These are phyloP conservation scores for Linnemannia hyalina DNA, from an alignment of 192 early-diverging fungal genomes.

Conservation along the genomic window DNA sequence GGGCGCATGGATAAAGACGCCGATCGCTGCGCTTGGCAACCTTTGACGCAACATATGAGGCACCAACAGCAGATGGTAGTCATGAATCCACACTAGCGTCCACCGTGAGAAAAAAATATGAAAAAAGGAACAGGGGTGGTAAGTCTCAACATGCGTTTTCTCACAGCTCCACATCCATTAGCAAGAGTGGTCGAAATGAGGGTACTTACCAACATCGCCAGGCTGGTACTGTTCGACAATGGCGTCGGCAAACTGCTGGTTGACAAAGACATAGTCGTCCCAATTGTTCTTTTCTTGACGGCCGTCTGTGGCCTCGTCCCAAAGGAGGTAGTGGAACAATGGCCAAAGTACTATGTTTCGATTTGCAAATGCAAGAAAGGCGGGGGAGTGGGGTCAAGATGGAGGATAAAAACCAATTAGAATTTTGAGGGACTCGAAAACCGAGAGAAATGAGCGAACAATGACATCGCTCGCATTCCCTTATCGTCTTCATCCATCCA, in stretches of 20 bases:
- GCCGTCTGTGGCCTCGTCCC: conserved; percentile 80
- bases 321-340: conserved; percentile 94
- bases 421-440: not conserved
- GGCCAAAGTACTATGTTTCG: conserved; percentile 89
- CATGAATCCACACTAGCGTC: conserved; percentile 92
- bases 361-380: not conserved
- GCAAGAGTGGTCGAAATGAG: not conserved
- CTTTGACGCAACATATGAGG: conserved; percentile 87
- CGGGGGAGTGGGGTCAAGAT: not conserved
- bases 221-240: conserved; percentile 78
- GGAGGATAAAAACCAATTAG: conserved; percentile 5
- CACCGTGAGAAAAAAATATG: conserved; percentile 15
- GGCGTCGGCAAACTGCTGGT: conserved; percentile 81
- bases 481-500: not conserved
- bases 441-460: conserved; percentile 10
- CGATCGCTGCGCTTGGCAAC: conserved; percentile 87
- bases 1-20: conserved; percentile 96
- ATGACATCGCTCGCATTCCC: conserved; percentile 22
- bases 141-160: not conserved
- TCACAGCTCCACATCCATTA: not conserved
- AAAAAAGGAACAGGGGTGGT: not conserved
- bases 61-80: conserved; percentile 96
- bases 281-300: conserved; percentile 77
- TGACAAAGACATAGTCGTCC: conserved; percentile 86
- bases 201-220: conserved; percentile 80